These are phyloP conservation scores for Paraphoma sp. DNA, from an alignment of 2,329 filamentous ascomycete species.

Conservation along the genomic window DNA sequence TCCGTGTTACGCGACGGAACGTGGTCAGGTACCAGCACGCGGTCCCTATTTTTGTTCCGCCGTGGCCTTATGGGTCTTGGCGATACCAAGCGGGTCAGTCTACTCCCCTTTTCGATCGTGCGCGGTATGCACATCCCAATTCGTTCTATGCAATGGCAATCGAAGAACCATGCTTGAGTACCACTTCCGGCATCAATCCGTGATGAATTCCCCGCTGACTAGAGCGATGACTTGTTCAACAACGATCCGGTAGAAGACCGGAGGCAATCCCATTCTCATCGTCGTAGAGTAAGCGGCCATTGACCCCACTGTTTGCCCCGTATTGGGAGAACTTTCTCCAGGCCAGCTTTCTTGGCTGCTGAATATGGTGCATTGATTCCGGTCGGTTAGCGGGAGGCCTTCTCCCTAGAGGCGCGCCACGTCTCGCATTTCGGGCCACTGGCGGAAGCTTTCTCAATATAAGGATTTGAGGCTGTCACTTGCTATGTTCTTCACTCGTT, in stretches of 20 bases:
- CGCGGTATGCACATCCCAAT: not conserved
- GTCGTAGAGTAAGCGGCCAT: not conserved
- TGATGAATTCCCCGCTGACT: no score
- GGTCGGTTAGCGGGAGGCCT: conserved; percentile 16
- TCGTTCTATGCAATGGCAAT: not conserved
- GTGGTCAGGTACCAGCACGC: conserved; percentile 11
- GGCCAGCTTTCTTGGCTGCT: conserved; percentile 27
- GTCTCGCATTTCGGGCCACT: conserved; percentile 13
- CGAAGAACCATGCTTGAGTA: not conserved
- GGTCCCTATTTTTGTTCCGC: conserved; percentile 22
- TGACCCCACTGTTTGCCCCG: conserved; percentile 19
- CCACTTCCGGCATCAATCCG: no score
- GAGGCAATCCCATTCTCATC: no score
- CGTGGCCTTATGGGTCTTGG: conserved; percentile 17
- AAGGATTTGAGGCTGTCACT: conserved; percentile 23
- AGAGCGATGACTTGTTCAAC: not conserved
- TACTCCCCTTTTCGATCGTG: not conserved
- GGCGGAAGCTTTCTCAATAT: conserved; percentile 19
- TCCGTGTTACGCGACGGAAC: conserved; percentile 15
- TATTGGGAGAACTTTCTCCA: conserved; percentile 18
- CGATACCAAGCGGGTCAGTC: not conserved
- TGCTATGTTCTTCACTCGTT: conserved; percentile 18
- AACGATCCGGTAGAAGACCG: not conserved
- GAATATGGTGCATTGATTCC: conserved; percentile 21
- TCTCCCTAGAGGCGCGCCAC: conserved; percentile 27